A percentile compares a stretch with the other conserved stretches of the same genome.
phyloP scores from a whole-genome alignment of 2,329 filamentous ascomycete species.

The Curvularia lunata region DNA sequence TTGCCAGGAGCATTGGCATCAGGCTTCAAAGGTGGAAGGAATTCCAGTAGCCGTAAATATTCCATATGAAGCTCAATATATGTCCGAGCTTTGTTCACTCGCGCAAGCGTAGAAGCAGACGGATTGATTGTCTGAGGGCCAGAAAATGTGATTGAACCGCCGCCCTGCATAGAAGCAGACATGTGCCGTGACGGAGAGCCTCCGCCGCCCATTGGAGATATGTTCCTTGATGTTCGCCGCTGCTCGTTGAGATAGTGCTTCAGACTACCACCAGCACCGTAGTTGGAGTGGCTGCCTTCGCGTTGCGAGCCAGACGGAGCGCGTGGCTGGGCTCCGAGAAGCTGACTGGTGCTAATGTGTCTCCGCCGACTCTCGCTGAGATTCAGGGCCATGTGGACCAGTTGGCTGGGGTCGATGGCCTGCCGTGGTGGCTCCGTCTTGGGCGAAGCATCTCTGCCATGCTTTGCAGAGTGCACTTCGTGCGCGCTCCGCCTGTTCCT shows the following conservation, averaged over 20 bases:
- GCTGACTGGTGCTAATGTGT: slow-evolving; percentile 65
- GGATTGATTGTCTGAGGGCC: slow-evolving; percentile 63
- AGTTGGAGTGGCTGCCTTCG: slow-evolving; percentile 49
- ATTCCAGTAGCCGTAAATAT: slow-evolving; percentile 79
- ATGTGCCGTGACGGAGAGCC: slow-evolving; percentile 44
- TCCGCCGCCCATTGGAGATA: slow-evolving; percentile 61
- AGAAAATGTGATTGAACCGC: slow-evolving; percentile 32
- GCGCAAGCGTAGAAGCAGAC: slow-evolving; percentile 78
- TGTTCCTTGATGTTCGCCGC: slow-evolving; percentile 65
- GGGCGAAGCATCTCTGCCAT: slow-evolving; percentile 14
- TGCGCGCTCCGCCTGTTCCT: slow-evolving; percentile 27
- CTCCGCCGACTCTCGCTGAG: slow-evolving; percentile 78
- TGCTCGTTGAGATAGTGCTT: slow-evolving; percentile 76
- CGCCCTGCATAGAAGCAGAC: slow-evolving; percentile 35
- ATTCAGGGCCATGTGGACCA: slow-evolving; percentile 90
- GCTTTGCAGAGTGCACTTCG: slow-evolving; percentile 11
- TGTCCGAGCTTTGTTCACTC: slow-evolving; percentile 82
- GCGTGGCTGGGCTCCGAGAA: slow-evolving; percentile 58
- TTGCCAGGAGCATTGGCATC: slow-evolving; percentile 53
- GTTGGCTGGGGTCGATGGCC: slow-evolving; percentile 82
- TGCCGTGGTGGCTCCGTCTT: slow-evolving; percentile 49
- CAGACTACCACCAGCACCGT: slow-evolving; percentile 63
- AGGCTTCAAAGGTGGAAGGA: slow-evolving; percentile 74
- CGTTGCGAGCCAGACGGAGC: slow-evolving; percentile 52
- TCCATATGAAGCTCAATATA: slow-evolving; percentile 86